Conservation (phyloP, 1,284 basidiomycete species). For the Malassezia furfur region DNA sequence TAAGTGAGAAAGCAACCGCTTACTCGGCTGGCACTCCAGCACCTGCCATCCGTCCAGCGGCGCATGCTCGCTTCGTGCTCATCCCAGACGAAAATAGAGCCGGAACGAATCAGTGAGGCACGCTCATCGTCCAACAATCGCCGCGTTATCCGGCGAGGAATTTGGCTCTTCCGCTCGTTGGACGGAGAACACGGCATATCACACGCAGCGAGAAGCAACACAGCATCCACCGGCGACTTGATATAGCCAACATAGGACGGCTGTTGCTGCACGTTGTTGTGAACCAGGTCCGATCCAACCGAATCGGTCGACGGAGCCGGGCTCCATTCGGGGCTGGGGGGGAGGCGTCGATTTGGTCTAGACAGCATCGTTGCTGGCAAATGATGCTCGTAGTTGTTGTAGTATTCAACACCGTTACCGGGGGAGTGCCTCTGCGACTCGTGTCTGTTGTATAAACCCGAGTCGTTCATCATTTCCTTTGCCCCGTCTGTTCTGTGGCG, state of each 20-base stretch:
- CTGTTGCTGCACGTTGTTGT: slow-evolving; percentile 5
- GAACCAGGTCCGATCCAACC: not conserved
- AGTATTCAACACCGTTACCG: no score
- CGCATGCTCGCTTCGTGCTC: slow-evolving; percentile 50
- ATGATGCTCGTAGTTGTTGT: no score
- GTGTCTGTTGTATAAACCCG: no score
- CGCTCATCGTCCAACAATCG: slow-evolving; percentile 42
- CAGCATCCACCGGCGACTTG: slow-evolving; percentile 44
- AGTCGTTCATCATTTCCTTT: no score
- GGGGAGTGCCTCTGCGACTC: no score
- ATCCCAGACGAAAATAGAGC: slow-evolving; percentile 46
- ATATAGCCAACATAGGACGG: slow-evolving; percentile 44
- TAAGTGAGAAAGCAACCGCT: slow-evolving; percentile 53
- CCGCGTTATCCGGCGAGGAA: slow-evolving; percentile 38
- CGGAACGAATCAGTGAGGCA: slow-evolving; percentile 34
- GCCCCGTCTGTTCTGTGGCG: no score
- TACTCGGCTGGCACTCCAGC: slow-evolving; percentile 53
- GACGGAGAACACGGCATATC: slow-evolving; percentile 25
- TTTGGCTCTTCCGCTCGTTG: slow-evolving; percentile 13
- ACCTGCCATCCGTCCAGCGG: slow-evolving; percentile 52
- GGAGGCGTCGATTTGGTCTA: not conserved
- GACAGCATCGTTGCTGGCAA: no score
- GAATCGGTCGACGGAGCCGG: not conserved
- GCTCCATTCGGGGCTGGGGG: slow-evolving; percentile 3
- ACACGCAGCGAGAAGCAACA: slow-evolving; percentile 41